Percentiles rank a stretch among this genome's conserved stretches.
Conservation (phyloP, 257 asterid species). For the Solanum boliviense region DNA sequence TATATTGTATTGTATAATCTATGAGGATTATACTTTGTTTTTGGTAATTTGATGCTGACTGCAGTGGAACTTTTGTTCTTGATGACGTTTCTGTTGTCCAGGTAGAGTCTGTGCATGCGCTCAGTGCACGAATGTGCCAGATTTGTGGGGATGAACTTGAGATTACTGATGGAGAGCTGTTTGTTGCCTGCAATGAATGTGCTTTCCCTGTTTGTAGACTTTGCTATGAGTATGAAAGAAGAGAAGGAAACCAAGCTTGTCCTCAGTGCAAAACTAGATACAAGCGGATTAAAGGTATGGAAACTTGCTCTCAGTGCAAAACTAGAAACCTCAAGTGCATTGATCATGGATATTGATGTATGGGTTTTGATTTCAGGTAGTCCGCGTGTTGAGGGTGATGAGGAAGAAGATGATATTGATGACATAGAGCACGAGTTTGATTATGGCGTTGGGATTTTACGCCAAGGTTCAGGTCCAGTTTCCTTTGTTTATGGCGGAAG, state of each 20-base stretch:
- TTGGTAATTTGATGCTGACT: slow-evolving; percentile 4
- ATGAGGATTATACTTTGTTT: neutral
- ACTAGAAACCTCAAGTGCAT: neutral
- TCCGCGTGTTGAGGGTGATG: slow-evolving; percentile 92
- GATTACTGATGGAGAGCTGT: slow-evolving; percentile 54
- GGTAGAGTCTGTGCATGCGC: slow-evolving; percentile 63
- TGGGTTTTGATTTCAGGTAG: slow-evolving; percentile 36
- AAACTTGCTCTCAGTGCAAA: neutral
- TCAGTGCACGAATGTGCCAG: slow-evolving; percentile 63
- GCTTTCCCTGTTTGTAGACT: slow-evolving; percentile 85
- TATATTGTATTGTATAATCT: neutral
- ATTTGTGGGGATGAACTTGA: slow-evolving; percentile 78
- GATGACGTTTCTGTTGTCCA: slow-evolving; percentile 8
- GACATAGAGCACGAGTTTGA: slow-evolving; percentile 81
- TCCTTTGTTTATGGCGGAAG: slow-evolving; percentile 13
- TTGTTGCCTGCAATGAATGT: slow-evolving; percentile 95
- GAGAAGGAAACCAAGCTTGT: slow-evolving; percentile 76
- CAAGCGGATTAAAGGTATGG: slow-evolving; percentile 76
- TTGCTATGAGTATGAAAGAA: slow-evolving; percentile 82
- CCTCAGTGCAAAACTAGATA: slow-evolving; percentile 94
- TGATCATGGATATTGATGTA: neutral
- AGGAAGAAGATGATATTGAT: slow-evolving; percentile 80
- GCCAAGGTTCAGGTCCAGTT: slow-evolving; percentile 11
- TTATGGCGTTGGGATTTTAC: slow-evolving; percentile 28
- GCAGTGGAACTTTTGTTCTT: neutral